phyloP scores from a whole-genome alignment of 495 filamentous ascomycete species.

The Jackrogersella multiformis region DNA sequence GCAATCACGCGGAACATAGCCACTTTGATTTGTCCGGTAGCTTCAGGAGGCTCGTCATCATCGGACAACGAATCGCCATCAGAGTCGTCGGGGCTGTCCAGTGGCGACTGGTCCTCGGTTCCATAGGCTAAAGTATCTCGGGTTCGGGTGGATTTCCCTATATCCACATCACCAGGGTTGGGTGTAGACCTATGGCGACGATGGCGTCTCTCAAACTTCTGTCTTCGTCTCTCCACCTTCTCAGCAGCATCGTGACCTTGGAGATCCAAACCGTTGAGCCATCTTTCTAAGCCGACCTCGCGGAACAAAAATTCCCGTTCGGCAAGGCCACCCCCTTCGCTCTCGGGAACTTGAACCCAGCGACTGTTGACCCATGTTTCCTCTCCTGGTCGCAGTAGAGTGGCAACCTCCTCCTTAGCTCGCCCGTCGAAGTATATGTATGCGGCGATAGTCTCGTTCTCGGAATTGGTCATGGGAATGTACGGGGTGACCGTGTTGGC shows the following conservation, averaged over 20 bases:
- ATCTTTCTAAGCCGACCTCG: slow-evolving; percentile 93
- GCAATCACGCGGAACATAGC: slow-evolving; percentile 95
- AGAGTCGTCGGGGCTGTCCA: slow-evolving; percentile 78
- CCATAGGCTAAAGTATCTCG: slow-evolving; percentile 78
- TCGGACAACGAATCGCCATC: slow-evolving; percentile 79
- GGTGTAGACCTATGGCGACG: slow-evolving; percentile 67
- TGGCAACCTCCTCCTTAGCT: slow-evolving; percentile 96
- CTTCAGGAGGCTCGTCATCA: slow-evolving; percentile 90
- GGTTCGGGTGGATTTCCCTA: slow-evolving; percentile 54
- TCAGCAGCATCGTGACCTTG: slow-evolving; percentile 86
- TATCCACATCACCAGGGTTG: slow-evolving; percentile 60
- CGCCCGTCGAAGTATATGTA: slow-evolving; percentile 99
- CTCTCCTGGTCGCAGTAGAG: slow-evolving; percentile 87
- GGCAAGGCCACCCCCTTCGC: slow-evolving; percentile 91
- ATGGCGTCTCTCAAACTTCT: slow-evolving; percentile 87
- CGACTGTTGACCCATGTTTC: slow-evolving; percentile 99
- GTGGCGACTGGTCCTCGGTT: slow-evolving; percentile 72
- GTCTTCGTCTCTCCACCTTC: slow-evolving; percentile 84
- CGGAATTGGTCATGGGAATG: slow-evolving; percentile 83
- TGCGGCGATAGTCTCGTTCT: slow-evolving; percentile 95
- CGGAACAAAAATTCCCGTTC: slow-evolving; percentile 98
- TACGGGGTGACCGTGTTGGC: slow-evolving; percentile 80
- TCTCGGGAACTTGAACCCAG: slow-evolving; percentile 93
- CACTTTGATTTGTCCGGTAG: slow-evolving; percentile 97
- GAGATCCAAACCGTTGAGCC: slow-evolving; percentile 93